Evolutionary conservation across 2,329 filamentous ascomycete species (phyloP).

Genomic region (Sclerotinia nivalis): DNA sequence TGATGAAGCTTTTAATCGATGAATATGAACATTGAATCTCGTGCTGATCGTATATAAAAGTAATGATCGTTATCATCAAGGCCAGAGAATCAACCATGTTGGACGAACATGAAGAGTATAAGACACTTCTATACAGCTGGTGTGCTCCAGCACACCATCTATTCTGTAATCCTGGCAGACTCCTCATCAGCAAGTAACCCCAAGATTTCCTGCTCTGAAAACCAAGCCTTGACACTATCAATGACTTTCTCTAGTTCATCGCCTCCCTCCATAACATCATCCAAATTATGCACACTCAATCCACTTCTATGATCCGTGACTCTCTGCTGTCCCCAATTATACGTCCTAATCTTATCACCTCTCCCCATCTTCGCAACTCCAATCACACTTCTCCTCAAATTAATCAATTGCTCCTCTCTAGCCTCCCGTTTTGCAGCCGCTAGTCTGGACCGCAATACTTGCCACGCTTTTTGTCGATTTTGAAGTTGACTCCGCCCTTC

Average conservation of each 20-base stretch:
- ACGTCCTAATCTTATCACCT: constrained; percentile 85
- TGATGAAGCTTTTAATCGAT: too few species aligned
- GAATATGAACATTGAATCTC: too few species aligned
- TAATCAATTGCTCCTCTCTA: constrained; percentile 76
- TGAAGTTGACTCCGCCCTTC: constrained; percentile 87
- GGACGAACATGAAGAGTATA: too few species aligned
- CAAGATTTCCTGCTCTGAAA: constrained; percentile 65
- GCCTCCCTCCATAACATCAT: constrained; percentile 65
- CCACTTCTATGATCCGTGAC: constrained; percentile 74
- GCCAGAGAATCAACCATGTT: not conserved
- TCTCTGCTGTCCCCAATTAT: constrained; percentile 69
- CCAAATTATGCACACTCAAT: constrained; percentile 63
- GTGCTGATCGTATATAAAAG: not conserved
- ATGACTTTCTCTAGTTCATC: constrained; percentile 64
- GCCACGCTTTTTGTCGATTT: constrained; percentile 87
- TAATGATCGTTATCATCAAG: not conserved
- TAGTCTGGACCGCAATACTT: constrained; percentile 75
- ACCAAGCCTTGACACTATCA: constrained; percentile 67
- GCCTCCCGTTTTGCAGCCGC: constrained; percentile 79
- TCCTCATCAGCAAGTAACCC: constrained; percentile 55
- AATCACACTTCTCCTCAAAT: constrained; percentile 74
- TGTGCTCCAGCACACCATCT: not conserved
- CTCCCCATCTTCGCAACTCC: constrained; percentile 80
- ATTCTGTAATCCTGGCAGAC: constrained; percentile 29
- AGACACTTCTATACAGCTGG: not conserved